Percentiles rank a stretch among this genome's conserved stretches.
phyloP scores from a whole-genome alignment of 768 basidiomycete species.

The Leccinum arenicola region DNA sequence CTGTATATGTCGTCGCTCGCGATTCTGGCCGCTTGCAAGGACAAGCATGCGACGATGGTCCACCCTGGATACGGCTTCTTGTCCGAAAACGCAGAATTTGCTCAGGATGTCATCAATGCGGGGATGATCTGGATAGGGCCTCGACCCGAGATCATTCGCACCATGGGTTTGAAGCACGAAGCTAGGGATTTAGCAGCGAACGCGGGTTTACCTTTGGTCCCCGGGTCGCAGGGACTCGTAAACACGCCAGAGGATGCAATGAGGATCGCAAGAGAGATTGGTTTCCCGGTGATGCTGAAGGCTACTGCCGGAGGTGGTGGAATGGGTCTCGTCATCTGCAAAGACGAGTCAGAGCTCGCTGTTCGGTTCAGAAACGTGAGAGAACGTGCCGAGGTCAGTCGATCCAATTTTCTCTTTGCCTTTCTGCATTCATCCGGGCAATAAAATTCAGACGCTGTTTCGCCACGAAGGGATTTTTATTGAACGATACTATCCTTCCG shows the following conservation, averaged over 20 bases:
- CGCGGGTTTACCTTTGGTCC: slow-evolving; percentile 53
- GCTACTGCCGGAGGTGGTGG: slow-evolving; percentile 70
- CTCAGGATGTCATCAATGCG: slow-evolving; percentile 40
- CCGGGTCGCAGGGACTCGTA: slow-evolving; percentile 53
- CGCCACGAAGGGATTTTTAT: slow-evolving; percentile 50
- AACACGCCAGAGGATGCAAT: slow-evolving; percentile 40
- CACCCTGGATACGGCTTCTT: slow-evolving; percentile 68
- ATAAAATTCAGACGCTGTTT: slow-evolving; percentile 42
- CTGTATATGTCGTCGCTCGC: slow-evolving; percentile 39
- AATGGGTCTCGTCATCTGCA: slow-evolving; percentile 60
- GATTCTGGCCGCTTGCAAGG: slow-evolving; percentile 44
- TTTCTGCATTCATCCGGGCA: not conserved
- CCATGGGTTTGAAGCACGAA: slow-evolving; percentile 64
- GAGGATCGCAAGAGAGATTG: slow-evolving; percentile 38
- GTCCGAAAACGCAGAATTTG: slow-evolving; percentile 61
- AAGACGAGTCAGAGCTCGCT: slow-evolving; percentile 36
- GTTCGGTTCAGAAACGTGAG: slow-evolving; percentile 36
- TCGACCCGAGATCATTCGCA: slow-evolving; percentile 42
- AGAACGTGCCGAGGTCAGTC: slow-evolving; percentile 44
- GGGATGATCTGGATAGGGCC: slow-evolving; percentile 63
- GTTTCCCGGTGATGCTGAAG: slow-evolving; percentile 65
- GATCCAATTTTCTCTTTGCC: not conserved
- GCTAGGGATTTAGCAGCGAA: slow-evolving; percentile 44
- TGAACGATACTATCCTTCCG: slow-evolving; percentile 54
- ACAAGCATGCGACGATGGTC: slow-evolving; percentile 45